Evolutionary conservation across 345 rosid genomes (phyloP), one percentile per base, ranked within the genome.

Genomic region (Lumnitzera littorea): DNA sequence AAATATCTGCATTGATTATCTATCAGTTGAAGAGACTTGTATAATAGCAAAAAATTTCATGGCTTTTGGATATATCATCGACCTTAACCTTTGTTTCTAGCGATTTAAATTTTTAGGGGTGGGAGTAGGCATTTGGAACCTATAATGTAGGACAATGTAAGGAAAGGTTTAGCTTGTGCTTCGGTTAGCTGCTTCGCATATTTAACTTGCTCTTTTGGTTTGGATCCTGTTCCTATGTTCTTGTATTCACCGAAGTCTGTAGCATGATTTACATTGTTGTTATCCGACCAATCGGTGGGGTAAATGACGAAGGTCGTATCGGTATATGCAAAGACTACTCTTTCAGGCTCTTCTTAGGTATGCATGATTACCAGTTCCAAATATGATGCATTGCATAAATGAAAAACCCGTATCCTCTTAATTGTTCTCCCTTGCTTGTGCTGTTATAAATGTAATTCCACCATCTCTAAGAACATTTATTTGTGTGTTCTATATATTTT

Each of bases 61-160:
- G 31, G 31, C 5, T 27, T 27, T 27, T 27, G 31, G 1, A 2
- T 27, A 1, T 27, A 27, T 27, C 31, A 5, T 27, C 31, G 5
- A 5, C 2, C 31, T 27, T 2, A 27, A 27, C 31, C 31, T 27
- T 1, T 2, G 5, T 27, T 5, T 27, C 5, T 27, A 27, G 31
- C 31, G 0, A 5, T 27, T 27, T 27, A 27, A 27, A 27, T 27
- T 5, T 17, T 23, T 0, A 91, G 91, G 60, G 87, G 83, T 56
- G 89, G 94, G 61, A 88, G 94, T 56, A 88, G 52, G 96, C 96
- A 91, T 36, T 60, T 70, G 55, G 83, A 64, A 24, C 79, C 94
- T 4, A 66, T 14, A 24, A 91, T 74, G 67, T 59, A 82, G 56
- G 68, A 74, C 52, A 84, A 83, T 27, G 48, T 5, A 11, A 86